These are phyloP conservation scores for Oryza nivara DNA, from an alignment of 176 grass and related monocot genomes.

Conservation along the genomic window DNA sequence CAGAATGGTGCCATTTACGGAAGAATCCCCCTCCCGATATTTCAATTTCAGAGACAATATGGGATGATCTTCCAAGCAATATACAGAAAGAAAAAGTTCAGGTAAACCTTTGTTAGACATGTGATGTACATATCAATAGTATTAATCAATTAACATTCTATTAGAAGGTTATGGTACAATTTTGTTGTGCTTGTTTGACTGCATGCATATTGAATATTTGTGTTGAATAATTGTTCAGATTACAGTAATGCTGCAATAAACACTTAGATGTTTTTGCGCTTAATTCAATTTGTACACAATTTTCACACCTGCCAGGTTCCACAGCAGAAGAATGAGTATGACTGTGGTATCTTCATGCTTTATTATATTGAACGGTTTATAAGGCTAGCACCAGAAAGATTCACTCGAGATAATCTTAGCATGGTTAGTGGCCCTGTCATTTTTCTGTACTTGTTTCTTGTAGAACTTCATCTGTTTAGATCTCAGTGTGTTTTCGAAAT, in stretches of 20 bases:
- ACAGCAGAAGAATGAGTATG: slow-evolving; percentile 73
- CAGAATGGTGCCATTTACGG: slow-evolving; percentile 58
- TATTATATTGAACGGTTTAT: slow-evolving; percentile 78
- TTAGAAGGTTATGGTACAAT: not conserved
- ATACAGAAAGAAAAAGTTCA: slow-evolving; percentile 47
- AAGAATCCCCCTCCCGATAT: slow-evolving; percentile 35
- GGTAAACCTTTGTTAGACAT: slow-evolving; percentile 34
- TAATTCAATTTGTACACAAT: slow-evolving; percentile 22
- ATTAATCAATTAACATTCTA: slow-evolving; percentile 11
- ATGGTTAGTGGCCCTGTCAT: slow-evolving; percentile 55
- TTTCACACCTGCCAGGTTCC: slow-evolving; percentile 55
- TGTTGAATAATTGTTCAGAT: not conserved
- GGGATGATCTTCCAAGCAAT: slow-evolving; percentile 46
- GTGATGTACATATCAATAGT: not conserved
- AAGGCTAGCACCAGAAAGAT: slow-evolving; percentile 69
- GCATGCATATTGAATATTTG: slow-evolving; percentile 3
- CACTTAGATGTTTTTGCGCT: slow-evolving; percentile 6
- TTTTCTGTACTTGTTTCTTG: slow-evolving; percentile 29
- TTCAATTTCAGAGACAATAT: slow-evolving; percentile 42
- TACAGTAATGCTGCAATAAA: slow-evolving; percentile 5
- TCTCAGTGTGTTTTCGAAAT: not conserved
- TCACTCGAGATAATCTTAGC: slow-evolving; percentile 50
- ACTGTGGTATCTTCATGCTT: slow-evolving; percentile 92
- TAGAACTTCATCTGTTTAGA: slow-evolving; percentile 13
- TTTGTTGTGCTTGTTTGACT: not conserved